phyloP scores from a whole-genome alignment of 345 rosid species.

The Hevea brasiliensis region DNA sequence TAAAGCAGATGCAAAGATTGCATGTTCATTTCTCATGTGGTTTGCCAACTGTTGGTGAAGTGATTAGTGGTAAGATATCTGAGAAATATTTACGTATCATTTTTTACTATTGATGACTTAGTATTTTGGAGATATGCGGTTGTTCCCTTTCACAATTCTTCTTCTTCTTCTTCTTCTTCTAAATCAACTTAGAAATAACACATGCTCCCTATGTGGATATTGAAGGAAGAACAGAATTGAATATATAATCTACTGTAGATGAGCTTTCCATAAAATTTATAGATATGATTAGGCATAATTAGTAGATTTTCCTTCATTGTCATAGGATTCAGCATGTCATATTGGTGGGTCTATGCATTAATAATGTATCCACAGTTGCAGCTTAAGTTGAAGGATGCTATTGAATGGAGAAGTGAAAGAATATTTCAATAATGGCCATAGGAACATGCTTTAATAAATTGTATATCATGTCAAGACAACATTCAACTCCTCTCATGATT shows the following conservation, averaged over 20 bases:
- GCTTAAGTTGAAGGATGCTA: neutral
- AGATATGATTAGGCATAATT: neutral
- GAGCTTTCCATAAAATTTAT: neutral
- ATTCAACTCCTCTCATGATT: neutral
- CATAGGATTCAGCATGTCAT: too few relatives aligned
- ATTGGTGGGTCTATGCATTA: neutral
- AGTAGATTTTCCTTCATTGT: neutral
- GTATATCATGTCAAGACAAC: too few relatives aligned
- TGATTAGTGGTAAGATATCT: too few relatives aligned
- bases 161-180: neutral
- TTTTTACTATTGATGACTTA: too few relatives aligned
- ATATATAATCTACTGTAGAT: neutral
- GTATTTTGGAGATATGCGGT: neutral
- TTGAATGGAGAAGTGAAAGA: neutral
- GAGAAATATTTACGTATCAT: too few relatives aligned
- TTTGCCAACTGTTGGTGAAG: slow-evolving; percentile 74
- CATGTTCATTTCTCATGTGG: slow-evolving; percentile 90
- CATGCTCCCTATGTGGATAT: neutral
- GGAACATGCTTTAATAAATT: neutral
- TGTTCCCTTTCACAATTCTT: too few relatives aligned
- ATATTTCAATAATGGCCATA: neutral
- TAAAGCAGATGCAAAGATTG: slow-evolving; percentile 79
- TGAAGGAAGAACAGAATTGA: neutral
- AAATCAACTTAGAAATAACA: neutral
- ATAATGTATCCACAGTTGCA: neutral